Base-by-base conservation (phyloP, 2,329 filamentous ascomycete species). In the Cladophialophora bantiana region DNA sequence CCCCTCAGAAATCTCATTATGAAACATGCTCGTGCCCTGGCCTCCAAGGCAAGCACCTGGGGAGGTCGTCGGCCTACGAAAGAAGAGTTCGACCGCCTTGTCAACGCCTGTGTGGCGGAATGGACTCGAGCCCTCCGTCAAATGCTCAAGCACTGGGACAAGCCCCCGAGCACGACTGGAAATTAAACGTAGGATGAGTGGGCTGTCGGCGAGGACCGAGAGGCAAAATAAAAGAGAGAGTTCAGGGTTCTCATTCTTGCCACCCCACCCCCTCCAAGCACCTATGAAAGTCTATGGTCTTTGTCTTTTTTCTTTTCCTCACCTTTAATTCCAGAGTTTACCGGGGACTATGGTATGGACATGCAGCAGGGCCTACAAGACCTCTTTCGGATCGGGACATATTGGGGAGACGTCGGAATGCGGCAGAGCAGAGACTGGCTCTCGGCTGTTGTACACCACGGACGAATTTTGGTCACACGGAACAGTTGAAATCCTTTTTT, bases 101-200 rank as follows among this genome's bases (percentile, higher is more conserved):
- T 87, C 1, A 81, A 79, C 40, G 89, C 86, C 62, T 90, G 91
- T 74, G 83, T 86, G 70, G 81, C 81, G 31, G 90, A 92, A 76
- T 93, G 90, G 90, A 86, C 81, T 35, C 80, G 81, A 70, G 90
- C 89, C 0, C 78, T 92, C 32, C 79, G 84, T 40, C 86, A 85
- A 63, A 88, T 93, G 87, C 78, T 93, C 67, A 79, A 86, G 63
- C 89, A 92, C 74, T 93, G 90, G 90, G 79, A 85, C 9, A 78
- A 78, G 1, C 80, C 87, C 4, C 90, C 90, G 3, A 85, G 84
- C 4, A 75, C 70, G 13, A 73, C 73, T 52, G 75, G 74, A n/a
- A 70, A 70, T 59, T 76, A 67, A 68, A 26, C 54, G 26, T 42
- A 31, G 20, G 6, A 15, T 7, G n/a, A 20, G 45, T 45, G 45